A percentile compares a stretch with the other conserved stretches of the same genome.
Conservation (phyloP, 257 asterid species). For the Cinchona pubescens region DNA sequence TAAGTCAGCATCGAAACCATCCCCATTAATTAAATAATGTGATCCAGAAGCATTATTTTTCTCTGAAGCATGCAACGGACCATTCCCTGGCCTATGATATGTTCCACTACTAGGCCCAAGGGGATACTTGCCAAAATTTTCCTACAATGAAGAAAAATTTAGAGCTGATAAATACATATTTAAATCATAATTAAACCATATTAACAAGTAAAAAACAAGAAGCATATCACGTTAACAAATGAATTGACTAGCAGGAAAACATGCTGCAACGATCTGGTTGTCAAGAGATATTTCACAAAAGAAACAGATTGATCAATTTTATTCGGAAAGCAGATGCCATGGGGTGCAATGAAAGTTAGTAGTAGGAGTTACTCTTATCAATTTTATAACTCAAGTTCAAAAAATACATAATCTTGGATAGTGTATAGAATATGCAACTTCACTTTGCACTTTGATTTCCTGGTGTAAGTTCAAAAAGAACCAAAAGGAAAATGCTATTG, state of each 20-base stretch:
- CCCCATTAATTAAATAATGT: slow-evolving; percentile 31
- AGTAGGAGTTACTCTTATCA: too few species aligned
- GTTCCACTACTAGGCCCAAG: slow-evolving; percentile 33
- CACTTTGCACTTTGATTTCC: too few species aligned
- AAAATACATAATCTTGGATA: too few species aligned
- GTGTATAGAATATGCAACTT: too few species aligned
- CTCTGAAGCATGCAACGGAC: slow-evolving; percentile 21
- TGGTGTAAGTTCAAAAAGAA: too few species aligned
- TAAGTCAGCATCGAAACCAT: slow-evolving; percentile 39
- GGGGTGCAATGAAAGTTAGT: not conserved
- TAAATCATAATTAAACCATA: not conserved
- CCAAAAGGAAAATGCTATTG: too few species aligned
- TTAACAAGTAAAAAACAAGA: not conserved
- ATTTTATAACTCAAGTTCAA: too few species aligned
- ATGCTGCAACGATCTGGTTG: not conserved
- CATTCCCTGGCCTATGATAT: slow-evolving; percentile 32
- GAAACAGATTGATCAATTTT: too few species aligned
- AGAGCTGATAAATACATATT: slow-evolving; percentile 1
- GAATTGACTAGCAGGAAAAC: not conserved
- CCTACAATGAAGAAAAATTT: slow-evolving; percentile 37
- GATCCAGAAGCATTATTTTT: slow-evolving; percentile 30
- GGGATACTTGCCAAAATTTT: slow-evolving; percentile 31
- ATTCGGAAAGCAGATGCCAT: not conserved
- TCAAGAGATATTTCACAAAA: not conserved
- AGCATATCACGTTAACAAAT: not conserved